A percentile compares a stretch with the other conserved stretches of the same genome.
Evolutionary conservation across 1,284 basidiomycete species (phyloP).

Genomic region (Ceratobasidium sp.): DNA sequence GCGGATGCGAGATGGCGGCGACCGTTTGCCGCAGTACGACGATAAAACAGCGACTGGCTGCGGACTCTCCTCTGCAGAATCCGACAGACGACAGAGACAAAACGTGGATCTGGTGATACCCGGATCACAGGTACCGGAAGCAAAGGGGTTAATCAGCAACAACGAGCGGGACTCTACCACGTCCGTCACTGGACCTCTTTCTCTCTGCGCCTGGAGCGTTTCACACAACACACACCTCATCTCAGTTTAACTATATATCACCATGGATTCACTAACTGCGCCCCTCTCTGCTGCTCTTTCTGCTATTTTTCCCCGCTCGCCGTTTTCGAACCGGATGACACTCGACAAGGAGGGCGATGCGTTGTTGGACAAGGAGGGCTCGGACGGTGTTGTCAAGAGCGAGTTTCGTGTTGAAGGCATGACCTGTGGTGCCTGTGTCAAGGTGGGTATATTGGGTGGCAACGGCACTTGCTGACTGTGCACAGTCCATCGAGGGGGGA

Average conservation of each 20-base stretch:
- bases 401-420: constrained; percentile 87
- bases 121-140: no score
- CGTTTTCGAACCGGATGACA: constrained; percentile 13
- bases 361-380: constrained; percentile 22
- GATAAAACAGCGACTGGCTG: no score
- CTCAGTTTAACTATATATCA: not conserved
- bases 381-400: constrained; percentile 53
- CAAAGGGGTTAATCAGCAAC: not conserved
- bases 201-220: not conserved
- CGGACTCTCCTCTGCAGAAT: no score
- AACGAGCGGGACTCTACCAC: not conserved
- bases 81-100: not conserved
- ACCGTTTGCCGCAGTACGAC: no score
- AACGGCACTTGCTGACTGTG: not conserved
- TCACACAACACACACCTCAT: not conserved
- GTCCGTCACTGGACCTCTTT: no score
- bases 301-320: constrained; percentile 40
- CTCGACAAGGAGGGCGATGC: constrained; percentile 34
- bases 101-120: not conserved
- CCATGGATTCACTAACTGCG: constrained; percentile 27
- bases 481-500: constrained; percentile 89
- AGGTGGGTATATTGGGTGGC: constrained; percentile 59
- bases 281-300: constrained; percentile 40
- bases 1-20: no score
- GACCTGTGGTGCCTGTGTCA: constrained; percentile 91